A percentile compares a stretch with the other conserved stretches of the same genome.
phyloP scores from a whole-genome alignment of 805 yeast species.

The Lipomyces yamanashiensis region DNA sequence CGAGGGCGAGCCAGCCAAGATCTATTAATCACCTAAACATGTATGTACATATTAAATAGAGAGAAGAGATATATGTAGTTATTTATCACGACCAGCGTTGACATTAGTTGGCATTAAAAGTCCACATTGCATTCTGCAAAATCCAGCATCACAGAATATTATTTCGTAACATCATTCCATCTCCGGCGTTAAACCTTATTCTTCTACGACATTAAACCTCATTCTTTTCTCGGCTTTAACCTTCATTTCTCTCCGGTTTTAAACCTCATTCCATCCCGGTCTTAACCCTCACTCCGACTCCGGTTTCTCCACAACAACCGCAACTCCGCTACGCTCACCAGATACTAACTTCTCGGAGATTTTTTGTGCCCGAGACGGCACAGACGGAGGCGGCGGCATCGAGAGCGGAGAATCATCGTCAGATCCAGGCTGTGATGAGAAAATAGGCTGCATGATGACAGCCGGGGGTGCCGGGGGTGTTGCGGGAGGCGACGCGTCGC shows the following conservation, averaged over 20 bases:
- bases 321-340: background rate
- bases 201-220: too few species aligned
- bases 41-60: background rate
- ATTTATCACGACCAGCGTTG: conserved; percentile 3
- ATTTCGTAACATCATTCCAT: too few species aligned
- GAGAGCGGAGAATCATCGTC: conserved; percentile 9
- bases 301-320: background rate
- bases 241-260: background rate
- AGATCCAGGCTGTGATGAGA: background rate
- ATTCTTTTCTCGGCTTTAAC: too few species aligned
- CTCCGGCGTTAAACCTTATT: too few species aligned
- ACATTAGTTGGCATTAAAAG: background rate
- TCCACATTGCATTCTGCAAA: conserved; percentile 1
- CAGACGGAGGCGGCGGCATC: conserved; percentile 3
- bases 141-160: conserved; percentile 7
- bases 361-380: background rate
- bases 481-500: conserved; percentile 16
- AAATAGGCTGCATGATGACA: background rate
- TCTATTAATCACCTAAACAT: background rate
- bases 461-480: conserved; percentile 3
- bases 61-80: background rate
- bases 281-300: background rate
- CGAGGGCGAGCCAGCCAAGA: conserved; percentile 8
- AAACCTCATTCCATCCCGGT: background rate
- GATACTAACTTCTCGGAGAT: background rate